Evolutionary conservation across 345 rosid genomes (phyloP).

Genomic region (Ceriops tagal): DNA sequence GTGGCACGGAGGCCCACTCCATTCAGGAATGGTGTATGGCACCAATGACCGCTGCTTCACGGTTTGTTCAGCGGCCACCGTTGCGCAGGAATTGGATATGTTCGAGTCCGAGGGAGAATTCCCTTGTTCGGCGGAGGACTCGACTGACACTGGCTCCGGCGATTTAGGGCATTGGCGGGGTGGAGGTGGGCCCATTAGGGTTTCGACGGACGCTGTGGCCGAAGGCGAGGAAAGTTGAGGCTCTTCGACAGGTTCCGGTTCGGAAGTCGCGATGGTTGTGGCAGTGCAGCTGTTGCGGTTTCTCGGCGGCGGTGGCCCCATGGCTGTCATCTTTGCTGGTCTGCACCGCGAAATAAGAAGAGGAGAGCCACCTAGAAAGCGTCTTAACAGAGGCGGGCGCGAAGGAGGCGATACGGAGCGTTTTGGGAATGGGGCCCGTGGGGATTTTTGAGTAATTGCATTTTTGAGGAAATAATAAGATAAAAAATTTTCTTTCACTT

Average conservation of each 20-base stretch:
- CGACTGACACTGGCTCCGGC: constrained; percentile 4
- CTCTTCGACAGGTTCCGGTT: constrained; percentile 13
- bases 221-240: neutral
- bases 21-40: constrained; percentile 80
- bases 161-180: constrained; percentile 26
- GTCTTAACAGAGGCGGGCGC: too few species aligned
- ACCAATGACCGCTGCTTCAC: constrained; percentile 24
- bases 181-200: constrained; percentile 42
- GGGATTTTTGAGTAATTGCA: too few species aligned
- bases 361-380: too few species aligned
- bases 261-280: neutral
- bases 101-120: neutral
- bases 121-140: too few species aligned
- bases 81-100: neutral
- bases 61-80: neutral
- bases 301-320: constrained; percentile 60
- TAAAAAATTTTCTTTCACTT: too few species aligned
- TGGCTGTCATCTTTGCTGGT: neutral
- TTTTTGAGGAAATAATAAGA: too few species aligned
- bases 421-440: too few species aligned
- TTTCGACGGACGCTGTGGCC: neutral
- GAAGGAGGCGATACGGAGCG: too few species aligned
- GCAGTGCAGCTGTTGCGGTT: constrained; percentile 29
- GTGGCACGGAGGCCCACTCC: constrained; percentile 81
- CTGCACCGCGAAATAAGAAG: too few species aligned